Evolutionary conservation across 495 filamentous ascomycete species (phyloP), one percentile per base, ranked within the genome.

Genomic region (Apiosordaria backusii): DNA sequence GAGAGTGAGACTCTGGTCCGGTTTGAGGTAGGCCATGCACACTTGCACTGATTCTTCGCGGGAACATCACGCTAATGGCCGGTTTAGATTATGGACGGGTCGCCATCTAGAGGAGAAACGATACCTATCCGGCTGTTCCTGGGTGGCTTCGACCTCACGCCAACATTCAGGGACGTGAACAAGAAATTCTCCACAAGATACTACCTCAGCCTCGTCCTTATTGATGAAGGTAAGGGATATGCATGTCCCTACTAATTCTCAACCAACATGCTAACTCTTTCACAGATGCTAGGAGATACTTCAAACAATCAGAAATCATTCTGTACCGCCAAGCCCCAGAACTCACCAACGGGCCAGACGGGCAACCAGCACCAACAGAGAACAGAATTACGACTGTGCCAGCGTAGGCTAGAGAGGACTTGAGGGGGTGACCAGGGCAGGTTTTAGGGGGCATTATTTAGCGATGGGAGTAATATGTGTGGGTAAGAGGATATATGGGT

Each of bases 141-240:
- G 45, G 95, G 95, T 64, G 95, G 95, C 16, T 99, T 99, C 75
- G 95, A 99, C 76, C 81, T 99, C 67, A 98, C 95, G 1, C 95
- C 95, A 9, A 99, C 95, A 21, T 99, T 99, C 87, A 91, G 96
- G 52, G 96, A 99, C 78, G 95, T 99, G 66, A 99, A 99, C 87
- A 99, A 98, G 86, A 98, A 98, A 80, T 99, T 95, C 78, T 97
- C 94, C 35, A 98, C 96, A 63, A 85, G 95, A 69, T 99, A 99
- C 80, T 98, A 99, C 79, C 85, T 99, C 61, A 97, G 92, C 77
- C 80, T 99, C 70, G 95, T 99, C 10, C 83, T 98, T 69, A 98
- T 98, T 68, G 94, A 98, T 77, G 94, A 98, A 86, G 92, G 92
- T 91, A 81, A 59, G 82, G 9, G 18, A 5, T 18, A 69, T 57